Evolutionary conservation across 257 asterid genomes (phyloP).

Genomic region (Cruciata laevipes): DNA sequence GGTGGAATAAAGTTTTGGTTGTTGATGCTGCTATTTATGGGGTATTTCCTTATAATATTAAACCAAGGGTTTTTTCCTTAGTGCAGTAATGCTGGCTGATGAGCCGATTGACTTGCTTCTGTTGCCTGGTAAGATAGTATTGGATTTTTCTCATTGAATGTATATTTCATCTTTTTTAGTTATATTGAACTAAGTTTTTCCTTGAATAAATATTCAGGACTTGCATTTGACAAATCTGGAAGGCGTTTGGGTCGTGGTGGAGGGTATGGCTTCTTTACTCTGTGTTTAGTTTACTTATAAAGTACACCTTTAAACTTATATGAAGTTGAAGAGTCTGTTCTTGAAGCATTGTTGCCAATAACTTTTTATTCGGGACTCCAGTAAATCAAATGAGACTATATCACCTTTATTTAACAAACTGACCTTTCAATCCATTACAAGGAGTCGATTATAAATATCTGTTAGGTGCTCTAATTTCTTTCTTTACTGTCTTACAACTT

Average conservation of each 20-base stretch:
- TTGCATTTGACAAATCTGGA: conserved; percentile 89
- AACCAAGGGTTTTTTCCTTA: conserved; percentile 9
- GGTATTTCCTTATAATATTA: not conserved
- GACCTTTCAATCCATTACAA: not conserved
- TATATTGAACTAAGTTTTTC: not conserved
- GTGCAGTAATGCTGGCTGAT: conserved; percentile 73
- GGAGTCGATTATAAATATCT: not conserved
- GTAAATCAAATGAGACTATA: not conserved
- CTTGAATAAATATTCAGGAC: conserved; percentile 38
- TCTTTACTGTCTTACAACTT: conserved; percentile 14
- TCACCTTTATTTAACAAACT: not conserved
- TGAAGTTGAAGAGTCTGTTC: not conserved
- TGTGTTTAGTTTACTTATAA: conserved; percentile 9
- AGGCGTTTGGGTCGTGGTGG: conserved; percentile 98
- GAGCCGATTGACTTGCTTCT: conserved; percentile 87
- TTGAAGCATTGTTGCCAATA: not conserved
- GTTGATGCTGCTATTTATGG: not conserved
- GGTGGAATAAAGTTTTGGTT: not conserved
- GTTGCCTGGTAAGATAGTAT: conserved; percentile 67
- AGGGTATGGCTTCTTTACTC: conserved; percentile 48
- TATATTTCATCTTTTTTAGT: not conserved
- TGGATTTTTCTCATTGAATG: conserved; percentile 1
- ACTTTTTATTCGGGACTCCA: not conserved
- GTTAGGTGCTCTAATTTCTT: not conserved
- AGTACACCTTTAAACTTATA: not conserved